Evolutionary conservation across 495 filamentous ascomycete species (phyloP), one percentile per base, ranked within the genome.

Genomic region (Penicillium daleae): DNA sequence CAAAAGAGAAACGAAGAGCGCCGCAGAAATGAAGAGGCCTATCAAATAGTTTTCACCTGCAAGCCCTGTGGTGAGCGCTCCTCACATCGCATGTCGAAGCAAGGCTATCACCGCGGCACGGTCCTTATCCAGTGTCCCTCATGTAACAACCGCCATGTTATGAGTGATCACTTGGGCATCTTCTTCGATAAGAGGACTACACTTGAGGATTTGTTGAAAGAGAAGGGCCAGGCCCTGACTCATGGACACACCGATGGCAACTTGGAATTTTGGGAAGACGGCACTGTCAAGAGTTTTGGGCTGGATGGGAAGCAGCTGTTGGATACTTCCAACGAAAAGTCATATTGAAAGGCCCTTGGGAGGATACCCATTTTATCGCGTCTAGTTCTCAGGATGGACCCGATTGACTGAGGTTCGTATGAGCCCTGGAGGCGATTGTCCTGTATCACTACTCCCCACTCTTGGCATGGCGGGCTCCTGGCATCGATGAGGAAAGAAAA

Each of bases 41-140:
- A 98, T 78, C 80, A 90, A 52, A 80, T 98, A 27, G 88, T 85
- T 12, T 97, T 99, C 72, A 99, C 96, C 62, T 99, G 95, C 85
- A 88, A 87, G 58, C 92, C 92, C 24, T 99, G 95, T 80, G 74
- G 73, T 10, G 69, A 82, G 6, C 88, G 96, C 31, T 93, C 91
- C 6, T 77, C 83, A 3, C 95, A 98, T 71, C 80, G 74, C 10
- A 80, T 99, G 60, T 90, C 90, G 24, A 97, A 97, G 76, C 95
- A 97, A 63, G 95, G 91, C 15, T 99, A 97, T 72, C 92, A 97
- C 73, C 77, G 87, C 26, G 95, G 95, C 26, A 91, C 90, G 0
- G 90, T 96, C 15, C 78, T 98, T 46, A 92, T 99, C 50, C 86
- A 86, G 33, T 99, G 95, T 70, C 93, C 93, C 1, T 75, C 76